Conservation (phyloP, 2,329 filamentous ascomycete genomes). For the Aspergillus sp. region DNA sequence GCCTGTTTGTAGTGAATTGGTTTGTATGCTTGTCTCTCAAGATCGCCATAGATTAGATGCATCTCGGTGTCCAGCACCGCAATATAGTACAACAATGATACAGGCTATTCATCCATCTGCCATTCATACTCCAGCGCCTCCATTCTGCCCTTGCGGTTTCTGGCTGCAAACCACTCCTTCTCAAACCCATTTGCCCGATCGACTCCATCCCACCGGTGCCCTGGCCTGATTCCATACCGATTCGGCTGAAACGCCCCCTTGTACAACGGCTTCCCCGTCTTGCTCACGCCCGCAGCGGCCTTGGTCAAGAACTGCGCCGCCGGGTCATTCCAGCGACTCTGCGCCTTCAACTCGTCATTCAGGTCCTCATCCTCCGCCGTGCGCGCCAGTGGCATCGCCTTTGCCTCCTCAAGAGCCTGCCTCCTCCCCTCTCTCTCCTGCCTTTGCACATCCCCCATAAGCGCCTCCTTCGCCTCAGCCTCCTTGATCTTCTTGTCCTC, state of each 20-base stretch:
- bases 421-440: slow-evolving; percentile 64
- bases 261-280: slow-evolving; percentile 67
- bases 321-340: slow-evolving; percentile 89
- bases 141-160: slow-evolving; percentile 74
- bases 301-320: slow-evolving; percentile 74
- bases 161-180: slow-evolving; percentile 83
- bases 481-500: slow-evolving; percentile 69
- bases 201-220: slow-evolving; percentile 95
- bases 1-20: no score
- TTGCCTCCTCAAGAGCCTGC: slow-evolving; percentile 74
- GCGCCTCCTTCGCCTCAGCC: slow-evolving; percentile 64
- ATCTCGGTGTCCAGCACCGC: background rate
- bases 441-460: slow-evolving; percentile 83
- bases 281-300: slow-evolving; percentile 46
- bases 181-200: slow-evolving; percentile 94
- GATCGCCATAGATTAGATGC: background rate
- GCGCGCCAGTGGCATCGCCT: slow-evolving; percentile 76
- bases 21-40: no score
- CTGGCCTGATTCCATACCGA: slow-evolving; percentile 87
- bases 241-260: slow-evolving; percentile 81
- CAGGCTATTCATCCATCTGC: slow-evolving; percentile 82
- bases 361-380: slow-evolving; percentile 80
- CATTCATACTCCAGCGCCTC: slow-evolving; percentile 85
- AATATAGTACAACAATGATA: background rate
- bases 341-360: slow-evolving; percentile 77